Evolutionary conservation across 768 basidiomycete species (phyloP), one percentile per base, ranked within the genome.

Genomic region (Suillus plorans): DNA sequence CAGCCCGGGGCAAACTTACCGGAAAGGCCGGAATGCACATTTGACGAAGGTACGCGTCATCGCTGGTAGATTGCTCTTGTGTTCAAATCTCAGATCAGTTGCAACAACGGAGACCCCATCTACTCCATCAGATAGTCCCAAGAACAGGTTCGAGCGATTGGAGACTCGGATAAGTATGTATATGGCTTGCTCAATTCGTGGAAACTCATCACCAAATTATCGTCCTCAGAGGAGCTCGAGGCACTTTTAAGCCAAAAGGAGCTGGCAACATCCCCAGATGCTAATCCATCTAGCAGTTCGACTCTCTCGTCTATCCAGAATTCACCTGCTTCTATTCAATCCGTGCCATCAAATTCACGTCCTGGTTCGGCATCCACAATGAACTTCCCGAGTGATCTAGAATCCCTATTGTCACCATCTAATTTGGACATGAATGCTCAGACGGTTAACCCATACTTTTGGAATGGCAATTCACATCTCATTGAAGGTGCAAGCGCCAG

Each of bases 21-120:
- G 0, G 71, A 82, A 0, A 79, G 77, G 55, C 89, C 88, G 14
- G 87, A 89, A 62, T 92, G 91, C 71, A 91, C 89, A n/a, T 92
- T 85, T 66, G 90, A 91, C 68, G 91, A 92, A 67, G 78, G 89
- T 87, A 70, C 53, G 62, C 59, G 10, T 56, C 62, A 52, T 60
- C 60, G 53, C 67, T 36, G n/a, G 57, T 41, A 18, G 41, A 22
- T 49, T 34, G 52, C 28, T 50, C 60, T 28, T 50, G 39, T 59
- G 47, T 57, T 45, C 16, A 39, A 39, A 58, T 65, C n/a, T 63
- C 53, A 25, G 63, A 25, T n/a, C 64, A 86, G 84, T 81, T 55
- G 50, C 63, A 47, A 61, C 18, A 47, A 74, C 78, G 47, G 82
- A 84, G 65, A 73, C 73, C 37, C 77, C 66, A 22, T 25, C 67